A percentile compares a stretch with the other conserved stretches of the same genome.
Conservation (phyloP, 768 basidiomycete genomes). For the Pleurotus cornucopiae region DNA sequence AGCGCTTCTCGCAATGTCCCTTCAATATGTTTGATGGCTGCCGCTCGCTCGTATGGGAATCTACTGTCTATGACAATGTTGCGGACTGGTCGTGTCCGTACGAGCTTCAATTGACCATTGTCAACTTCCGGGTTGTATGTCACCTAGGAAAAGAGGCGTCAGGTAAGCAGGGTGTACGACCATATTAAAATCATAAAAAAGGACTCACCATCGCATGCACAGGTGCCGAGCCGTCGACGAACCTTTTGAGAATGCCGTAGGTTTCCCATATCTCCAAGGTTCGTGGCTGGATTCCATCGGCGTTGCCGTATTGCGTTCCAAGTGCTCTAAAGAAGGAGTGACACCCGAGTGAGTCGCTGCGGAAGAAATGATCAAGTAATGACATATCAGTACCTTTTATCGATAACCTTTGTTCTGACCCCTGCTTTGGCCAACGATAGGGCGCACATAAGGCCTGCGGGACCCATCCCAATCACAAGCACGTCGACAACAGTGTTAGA, state of each 20-base stretch:
- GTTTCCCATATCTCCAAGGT: slow-evolving; percentile 18
- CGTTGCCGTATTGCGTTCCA: slow-evolving; percentile 8
- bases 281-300: slow-evolving; percentile 18
- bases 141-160: background rate
- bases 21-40: slow-evolving; percentile 4
- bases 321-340: too few species aligned
- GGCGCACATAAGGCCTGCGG: slow-evolving; percentile 30
- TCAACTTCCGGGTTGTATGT: slow-evolving; percentile 5
- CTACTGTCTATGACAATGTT: slow-evolving; percentile 4
- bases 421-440: slow-evolving; percentile 16
- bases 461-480: slow-evolving; percentile 35
- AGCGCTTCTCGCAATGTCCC: slow-evolving; percentile 2
- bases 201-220: background rate
- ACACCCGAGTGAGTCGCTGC: too few species aligned
- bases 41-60: slow-evolving; percentile 3
- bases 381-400: slow-evolving; percentile 11
- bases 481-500: slow-evolving; percentile 24
- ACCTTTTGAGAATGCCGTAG: slow-evolving; percentile 11
- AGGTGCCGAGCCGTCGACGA: slow-evolving; percentile 3
- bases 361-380: too few species aligned
- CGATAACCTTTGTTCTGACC: slow-evolving; percentile 20
- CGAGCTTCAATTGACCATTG: background rate
- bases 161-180: background rate
- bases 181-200: too few species aligned
- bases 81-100: background rate